A percentile compares a stretch with the other conserved stretches of the same genome.
These are phyloP conservation scores for Lanmaoa rubissima DNA, from an alignment of 768 basidiomycete genomes.

Conservation along the genomic window DNA sequence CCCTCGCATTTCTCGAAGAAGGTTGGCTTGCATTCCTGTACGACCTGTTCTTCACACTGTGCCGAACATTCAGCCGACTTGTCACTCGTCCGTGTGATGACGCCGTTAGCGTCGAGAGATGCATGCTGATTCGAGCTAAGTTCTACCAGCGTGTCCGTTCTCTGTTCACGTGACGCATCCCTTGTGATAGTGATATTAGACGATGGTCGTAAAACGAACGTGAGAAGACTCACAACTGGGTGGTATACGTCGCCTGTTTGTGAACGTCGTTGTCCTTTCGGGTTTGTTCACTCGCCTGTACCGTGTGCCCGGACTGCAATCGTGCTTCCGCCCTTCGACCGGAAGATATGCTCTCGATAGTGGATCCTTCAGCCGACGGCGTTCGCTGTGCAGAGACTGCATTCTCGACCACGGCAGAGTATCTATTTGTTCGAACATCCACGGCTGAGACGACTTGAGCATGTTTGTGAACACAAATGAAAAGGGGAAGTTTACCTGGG, in stretches of 20 bases:
- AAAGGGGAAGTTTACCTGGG: neutral
- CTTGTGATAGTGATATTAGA: too few species aligned
- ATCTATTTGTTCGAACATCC: neutral
- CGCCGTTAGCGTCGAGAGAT: neutral
- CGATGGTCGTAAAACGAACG: too few species aligned
- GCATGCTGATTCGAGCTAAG: neutral
- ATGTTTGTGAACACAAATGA: neutral
- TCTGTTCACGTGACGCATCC: too few species aligned
- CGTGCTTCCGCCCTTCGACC: neutral
- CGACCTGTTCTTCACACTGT: neutral
- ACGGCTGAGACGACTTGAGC: neutral
- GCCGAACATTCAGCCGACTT: neutral
- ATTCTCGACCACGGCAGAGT: neutral
- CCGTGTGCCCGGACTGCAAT: neutral
- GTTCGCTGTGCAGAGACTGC: neutral
- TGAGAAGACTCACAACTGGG: too few species aligned
- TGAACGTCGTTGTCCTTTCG: neutral
- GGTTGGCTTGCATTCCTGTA: neutral
- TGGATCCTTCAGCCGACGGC: neutral
- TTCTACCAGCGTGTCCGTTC: neutral
- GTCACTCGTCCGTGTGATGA: neutral
- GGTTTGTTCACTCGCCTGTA: neutral
- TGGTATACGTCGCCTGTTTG: neutral
- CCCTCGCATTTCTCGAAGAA: neutral
- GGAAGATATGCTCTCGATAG: neutral